Conservation (phyloP, 2,329 filamentous ascomycete species). For the Chrysoporthe deuterocubensis region DNA sequence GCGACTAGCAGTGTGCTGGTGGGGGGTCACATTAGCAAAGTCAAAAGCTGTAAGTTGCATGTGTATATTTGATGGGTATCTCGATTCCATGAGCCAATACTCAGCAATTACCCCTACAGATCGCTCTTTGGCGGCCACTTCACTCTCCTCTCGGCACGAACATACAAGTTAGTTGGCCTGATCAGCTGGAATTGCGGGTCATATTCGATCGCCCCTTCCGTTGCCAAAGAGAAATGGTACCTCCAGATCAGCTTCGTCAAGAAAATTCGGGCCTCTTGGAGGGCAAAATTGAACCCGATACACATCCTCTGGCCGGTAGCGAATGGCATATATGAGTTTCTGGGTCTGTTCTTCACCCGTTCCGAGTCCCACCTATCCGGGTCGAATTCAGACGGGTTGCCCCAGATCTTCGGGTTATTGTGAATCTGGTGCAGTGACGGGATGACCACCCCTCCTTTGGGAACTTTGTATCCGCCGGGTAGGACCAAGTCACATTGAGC, state of each 20-base stretch:
- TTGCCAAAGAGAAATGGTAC: constrained; percentile 59
- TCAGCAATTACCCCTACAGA: background rate
- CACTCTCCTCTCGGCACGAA: constrained; percentile 51
- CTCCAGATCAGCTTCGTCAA: constrained; percentile 61
- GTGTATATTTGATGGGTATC: too few relatives aligned
- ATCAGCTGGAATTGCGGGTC: constrained; percentile 65
- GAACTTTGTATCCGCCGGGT: constrained; percentile 62
- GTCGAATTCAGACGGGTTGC: constrained; percentile 61
- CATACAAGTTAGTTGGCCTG: constrained; percentile 58
- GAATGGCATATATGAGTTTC: constrained; percentile 62
- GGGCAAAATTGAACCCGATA: constrained; percentile 67
- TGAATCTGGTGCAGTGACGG: constrained; percentile 55
- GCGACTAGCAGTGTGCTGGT: too few relatives aligned
- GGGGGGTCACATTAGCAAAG: too few relatives aligned
- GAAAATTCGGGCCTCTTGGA: constrained; percentile 64
- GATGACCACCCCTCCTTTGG: constrained; percentile 57
- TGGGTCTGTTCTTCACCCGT: constrained; percentile 54
- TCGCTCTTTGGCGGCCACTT: constrained; percentile 47
- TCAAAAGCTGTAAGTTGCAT: too few relatives aligned
- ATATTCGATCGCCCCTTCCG: constrained; percentile 57
- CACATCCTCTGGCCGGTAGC: constrained; percentile 61
- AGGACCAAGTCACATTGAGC: constrained; percentile 59
- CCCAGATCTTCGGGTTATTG: constrained; percentile 60
- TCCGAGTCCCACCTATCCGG: constrained; percentile 64
- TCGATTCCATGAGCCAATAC: background rate